These are phyloP conservation scores for Pisolithus microcarpus DNA, from an alignment of 768 basidiomycete genomes.

Conservation along the genomic window DNA sequence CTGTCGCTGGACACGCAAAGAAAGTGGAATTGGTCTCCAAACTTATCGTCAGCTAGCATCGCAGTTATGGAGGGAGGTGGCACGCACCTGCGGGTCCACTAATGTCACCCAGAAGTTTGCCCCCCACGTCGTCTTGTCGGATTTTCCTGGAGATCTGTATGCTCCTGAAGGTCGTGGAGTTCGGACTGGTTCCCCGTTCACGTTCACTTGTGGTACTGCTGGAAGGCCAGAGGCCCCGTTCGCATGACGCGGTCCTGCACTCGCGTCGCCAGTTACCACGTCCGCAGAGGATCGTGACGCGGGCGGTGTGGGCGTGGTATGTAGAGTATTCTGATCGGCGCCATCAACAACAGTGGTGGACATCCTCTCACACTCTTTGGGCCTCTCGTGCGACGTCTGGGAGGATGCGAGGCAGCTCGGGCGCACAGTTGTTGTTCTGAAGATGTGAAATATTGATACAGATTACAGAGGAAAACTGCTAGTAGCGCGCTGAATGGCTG, in stretches of 20 bases:
- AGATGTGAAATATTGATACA: not conserved
- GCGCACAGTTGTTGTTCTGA: not conserved
- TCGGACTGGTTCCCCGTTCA: constrained; percentile 27
- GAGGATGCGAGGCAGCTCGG: constrained; percentile 8
- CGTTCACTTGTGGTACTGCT: constrained; percentile 29
- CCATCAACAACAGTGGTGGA: constrained; percentile 20
- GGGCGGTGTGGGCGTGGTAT: constrained; percentile 2
- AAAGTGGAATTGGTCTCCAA: constrained; percentile 58
- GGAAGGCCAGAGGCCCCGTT: constrained; percentile 5
- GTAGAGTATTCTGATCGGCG: constrained; percentile 15
- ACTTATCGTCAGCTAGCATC: constrained; percentile 5
- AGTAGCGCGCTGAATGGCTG: not conserved
- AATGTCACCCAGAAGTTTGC: constrained; percentile 94
- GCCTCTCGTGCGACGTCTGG: constrained; percentile 4
- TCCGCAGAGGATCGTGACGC: constrained; percentile 2
- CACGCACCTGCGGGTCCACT: constrained; percentile 77
- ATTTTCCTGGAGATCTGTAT: constrained; percentile 14
- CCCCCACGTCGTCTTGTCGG: constrained; percentile 61
- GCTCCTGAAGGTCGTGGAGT: constrained; percentile 27
- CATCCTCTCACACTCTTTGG: constrained; percentile 10
- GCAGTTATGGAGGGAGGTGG: constrained; percentile 5
- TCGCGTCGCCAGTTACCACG: not conserved
- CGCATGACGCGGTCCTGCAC: not conserved
- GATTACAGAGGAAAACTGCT: not conserved
- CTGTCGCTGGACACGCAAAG: constrained; percentile 89